Evolutionary conservation across 148 eudicot species (phyloP).

Genomic region (Nepenthes mirabilis): DNA sequence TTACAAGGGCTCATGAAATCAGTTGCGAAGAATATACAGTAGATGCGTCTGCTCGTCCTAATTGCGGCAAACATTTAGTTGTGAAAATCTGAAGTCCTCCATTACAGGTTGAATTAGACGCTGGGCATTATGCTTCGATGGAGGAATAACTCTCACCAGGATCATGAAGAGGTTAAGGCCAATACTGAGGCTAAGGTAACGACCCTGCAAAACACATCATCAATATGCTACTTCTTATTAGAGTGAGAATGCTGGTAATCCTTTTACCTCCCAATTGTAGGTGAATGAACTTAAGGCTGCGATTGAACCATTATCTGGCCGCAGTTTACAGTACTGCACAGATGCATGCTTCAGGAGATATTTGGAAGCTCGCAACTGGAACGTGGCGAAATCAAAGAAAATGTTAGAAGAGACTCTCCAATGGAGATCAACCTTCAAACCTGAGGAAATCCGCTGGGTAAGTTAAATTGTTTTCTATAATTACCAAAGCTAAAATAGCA

Average conservation of each 20-base stretch:
- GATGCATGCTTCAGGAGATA: conserved; percentile 57
- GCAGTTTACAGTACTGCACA: conserved; percentile 28
- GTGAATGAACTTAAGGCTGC: conserved; percentile 45
- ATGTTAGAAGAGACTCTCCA: conserved; percentile 53
- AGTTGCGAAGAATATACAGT: too few relatives aligned
- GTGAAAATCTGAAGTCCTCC: too few relatives aligned
- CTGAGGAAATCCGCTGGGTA: conserved; percentile 73
- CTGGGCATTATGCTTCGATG: conserved; percentile 16
- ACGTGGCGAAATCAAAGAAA: conserved; percentile 55
- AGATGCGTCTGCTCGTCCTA: too few relatives aligned
- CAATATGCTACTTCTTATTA: background rate
- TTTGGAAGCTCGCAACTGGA: conserved; percentile 56
- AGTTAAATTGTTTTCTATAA: conserved; percentile 7
- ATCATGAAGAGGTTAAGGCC: conserved; percentile 12
- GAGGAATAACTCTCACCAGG: conserved; percentile 14
- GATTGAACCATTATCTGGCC: conserved; percentile 47
- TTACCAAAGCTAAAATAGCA: background rate
- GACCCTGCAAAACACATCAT: background rate
- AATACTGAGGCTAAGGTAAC: conserved; percentile 21
- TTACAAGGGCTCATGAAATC: too few relatives aligned
- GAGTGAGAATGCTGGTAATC: background rate
- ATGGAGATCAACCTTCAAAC: conserved; percentile 53
- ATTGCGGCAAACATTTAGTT: too few relatives aligned
- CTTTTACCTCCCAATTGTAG: conserved; percentile 9
- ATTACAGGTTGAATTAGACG: too few relatives aligned